Conservation (phyloP, 768 basidiomycete species). For the Pilatotrama ljubarskyi region DNA sequence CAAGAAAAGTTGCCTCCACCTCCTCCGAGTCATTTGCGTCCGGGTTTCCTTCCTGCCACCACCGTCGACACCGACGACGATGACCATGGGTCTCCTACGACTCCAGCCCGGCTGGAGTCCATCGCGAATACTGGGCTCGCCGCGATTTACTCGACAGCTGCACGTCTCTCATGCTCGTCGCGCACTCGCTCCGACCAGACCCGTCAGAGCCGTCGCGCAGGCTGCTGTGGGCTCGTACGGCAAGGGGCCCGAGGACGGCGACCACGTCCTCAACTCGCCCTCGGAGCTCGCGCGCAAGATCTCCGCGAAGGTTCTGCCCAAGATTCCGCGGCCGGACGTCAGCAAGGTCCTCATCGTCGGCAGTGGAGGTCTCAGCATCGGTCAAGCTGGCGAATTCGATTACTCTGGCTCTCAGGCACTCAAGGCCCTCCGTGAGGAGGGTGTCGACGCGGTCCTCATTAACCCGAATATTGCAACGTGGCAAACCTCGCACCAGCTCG, state of each 20-base stretch:
- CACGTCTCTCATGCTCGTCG: constrained; percentile 44
- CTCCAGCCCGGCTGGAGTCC: constrained; percentile 23
- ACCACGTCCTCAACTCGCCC: constrained; percentile 87
- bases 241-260: constrained; percentile 39
- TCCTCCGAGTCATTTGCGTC: constrained; percentile 11
- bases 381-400: constrained; percentile 99
- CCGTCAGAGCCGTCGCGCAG: constrained; percentile 66
- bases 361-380: constrained; percentile 93
- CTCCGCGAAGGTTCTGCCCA: constrained; percentile 92
- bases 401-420: constrained; percentile 99
- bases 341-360: constrained; percentile 96
- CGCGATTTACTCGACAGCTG: constrained; percentile 38
- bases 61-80: constrained; percentile 19
- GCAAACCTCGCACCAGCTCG: constrained; percentile 98
- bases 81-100: constrained; percentile 25
- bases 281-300: constrained; percentile 93
- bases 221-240: constrained; percentile 73
- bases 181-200: constrained; percentile 45
- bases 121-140: constrained; percentile 14
- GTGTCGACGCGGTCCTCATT: constrained; percentile 90
- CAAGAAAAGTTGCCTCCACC: neutral
- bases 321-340: constrained; percentile 87
- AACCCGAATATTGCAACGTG: constrained; percentile 99
- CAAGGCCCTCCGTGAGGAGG: constrained; percentile 95
- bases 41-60: constrained; percentile 12